phyloP scores from a whole-genome alignment of 306 rosid genomes.

The Lathyrus sativus region DNA sequence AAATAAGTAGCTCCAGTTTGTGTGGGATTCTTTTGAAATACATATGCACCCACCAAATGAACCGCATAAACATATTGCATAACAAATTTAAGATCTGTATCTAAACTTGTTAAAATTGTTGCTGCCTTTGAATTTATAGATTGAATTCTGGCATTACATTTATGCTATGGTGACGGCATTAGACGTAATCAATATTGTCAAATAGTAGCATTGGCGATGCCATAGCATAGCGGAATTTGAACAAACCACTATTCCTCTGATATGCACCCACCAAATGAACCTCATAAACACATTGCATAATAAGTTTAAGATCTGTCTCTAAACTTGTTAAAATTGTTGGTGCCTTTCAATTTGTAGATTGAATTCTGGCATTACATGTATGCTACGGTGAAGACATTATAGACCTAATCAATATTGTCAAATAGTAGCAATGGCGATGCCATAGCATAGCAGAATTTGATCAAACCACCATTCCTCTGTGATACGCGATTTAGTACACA shows the following conservation, averaged over 20 bases:
- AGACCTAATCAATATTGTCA: constrained; percentile 19
- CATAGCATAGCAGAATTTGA: not conserved
- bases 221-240: too few species aligned
- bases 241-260: too few species aligned
- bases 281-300: not conserved
- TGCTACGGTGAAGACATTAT: not conserved
- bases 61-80: not conserved
- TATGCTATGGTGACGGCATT: too few species aligned
- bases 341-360: constrained; percentile 5
- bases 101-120: constrained; percentile 2
- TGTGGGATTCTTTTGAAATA: constrained; percentile 19
- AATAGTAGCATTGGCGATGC: too few species aligned
- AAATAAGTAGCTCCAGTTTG: constrained; percentile 1
- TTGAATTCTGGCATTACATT: not conserved
- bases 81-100: constrained; percentile 24
- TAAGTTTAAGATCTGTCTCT: constrained; percentile 26
- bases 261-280: not conserved
- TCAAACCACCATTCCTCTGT: not conserved
- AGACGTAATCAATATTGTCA: too few species aligned
- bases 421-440: not conserved
- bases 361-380: not conserved
- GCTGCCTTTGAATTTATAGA: constrained; percentile 1
- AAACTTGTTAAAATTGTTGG: not conserved
- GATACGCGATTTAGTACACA: not conserved
- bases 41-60: not conserved